Evolutionary conservation across 257 asterid species (phyloP), one percentile per base, ranked within the genome.

Genomic region (Solanum stenotomum): DNA sequence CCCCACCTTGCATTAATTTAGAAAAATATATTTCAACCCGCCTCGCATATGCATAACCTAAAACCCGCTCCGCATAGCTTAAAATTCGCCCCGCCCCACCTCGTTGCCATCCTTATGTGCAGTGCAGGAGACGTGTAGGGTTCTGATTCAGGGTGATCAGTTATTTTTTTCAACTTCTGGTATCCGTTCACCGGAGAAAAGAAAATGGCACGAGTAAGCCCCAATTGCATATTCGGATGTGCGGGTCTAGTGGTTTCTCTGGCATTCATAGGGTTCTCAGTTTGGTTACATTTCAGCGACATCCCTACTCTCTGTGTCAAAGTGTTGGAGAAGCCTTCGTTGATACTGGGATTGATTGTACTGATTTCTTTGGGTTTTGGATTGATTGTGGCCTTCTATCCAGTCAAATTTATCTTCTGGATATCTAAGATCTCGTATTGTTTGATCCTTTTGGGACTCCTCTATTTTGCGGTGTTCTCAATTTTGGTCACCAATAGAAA

Each of bases 401-500:
- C 91, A 29, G 34, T 86, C 13, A 68, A 91, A 0, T 33, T 89
- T 18, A 13, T 96, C 46, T 4, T 92, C 75, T 96, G 96, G 96
- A 37, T 93, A 2, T 93, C 92, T 87, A 87, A 91, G 16, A 31
- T 88, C 2, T 56, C 91, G n/a, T 42, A 92, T 22, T 91, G 92
- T 3, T 5, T 91, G 20, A 70, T 92, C 72, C 91, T 92, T 23
- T 0, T 94, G 1, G 94, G 92, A 18, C n/a, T 94, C 27, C 16
- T 92, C 0, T 46, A 63, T 12, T 91, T 96, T 86, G 92, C 94
- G 23, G 42, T 92, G 5, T 94, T 95, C 87, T 83, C 97, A 3
- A 87, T 95, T 1, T 44, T 92, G 33, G 98, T 95, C 7, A 95
- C 96, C 8, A 93, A 92, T 33, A 90, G 79, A 34, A 87, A 90